A percentile compares a stretch with the other conserved stretches of the same genome.
phyloP scores from a whole-genome alignment of 179 eudicot species.

The Beta macrorhiza region DNA sequence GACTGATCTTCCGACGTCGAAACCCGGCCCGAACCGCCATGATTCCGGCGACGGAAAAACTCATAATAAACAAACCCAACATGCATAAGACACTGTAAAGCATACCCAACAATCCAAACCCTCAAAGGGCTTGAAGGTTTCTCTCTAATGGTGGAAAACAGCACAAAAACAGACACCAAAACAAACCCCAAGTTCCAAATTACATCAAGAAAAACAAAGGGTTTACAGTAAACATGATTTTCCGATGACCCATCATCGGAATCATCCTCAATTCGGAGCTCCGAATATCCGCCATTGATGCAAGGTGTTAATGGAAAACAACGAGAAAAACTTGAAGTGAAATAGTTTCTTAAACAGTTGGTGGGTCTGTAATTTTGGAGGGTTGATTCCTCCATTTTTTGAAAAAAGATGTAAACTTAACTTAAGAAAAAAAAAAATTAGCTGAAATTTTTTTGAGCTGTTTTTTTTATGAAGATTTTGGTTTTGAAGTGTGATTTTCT shows the following conservation, averaged over 20 bases:
- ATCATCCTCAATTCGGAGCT: constrained; percentile 30
- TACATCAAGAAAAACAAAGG: constrained; percentile 56
- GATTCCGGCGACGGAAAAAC: constrained; percentile 35
- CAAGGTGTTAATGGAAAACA: constrained; percentile 31
- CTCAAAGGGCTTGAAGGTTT: constrained; percentile 54
- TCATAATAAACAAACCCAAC: constrained; percentile 55
- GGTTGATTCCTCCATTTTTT: constrained; percentile 32
- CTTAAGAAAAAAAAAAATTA: too few species aligned
- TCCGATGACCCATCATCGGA: constrained; percentile 28
- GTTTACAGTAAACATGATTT: constrained; percentile 38
- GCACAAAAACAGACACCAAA: constrained; percentile 43
- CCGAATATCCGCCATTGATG: constrained; percentile 28
- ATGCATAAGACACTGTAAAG: constrained; percentile 61
- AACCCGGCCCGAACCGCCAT: constrained; percentile 24
- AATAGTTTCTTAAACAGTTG: constrained; percentile 26
- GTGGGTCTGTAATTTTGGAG: constrained; percentile 30
- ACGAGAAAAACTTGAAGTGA: constrained; percentile 26
- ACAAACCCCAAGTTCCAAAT: constrained; percentile 69
- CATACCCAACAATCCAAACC: constrained; percentile 72
- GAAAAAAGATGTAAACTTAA: neutral
- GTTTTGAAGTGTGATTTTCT: neutral
- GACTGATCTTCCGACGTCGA: constrained; percentile 9
- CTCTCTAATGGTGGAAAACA: constrained; percentile 44
- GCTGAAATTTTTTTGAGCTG: too few species aligned
- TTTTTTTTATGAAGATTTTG: too few species aligned